phyloP scores from a whole-genome alignment of 2,329 filamentous ascomycete genomes.

The Aspergillus fructus region DNA sequence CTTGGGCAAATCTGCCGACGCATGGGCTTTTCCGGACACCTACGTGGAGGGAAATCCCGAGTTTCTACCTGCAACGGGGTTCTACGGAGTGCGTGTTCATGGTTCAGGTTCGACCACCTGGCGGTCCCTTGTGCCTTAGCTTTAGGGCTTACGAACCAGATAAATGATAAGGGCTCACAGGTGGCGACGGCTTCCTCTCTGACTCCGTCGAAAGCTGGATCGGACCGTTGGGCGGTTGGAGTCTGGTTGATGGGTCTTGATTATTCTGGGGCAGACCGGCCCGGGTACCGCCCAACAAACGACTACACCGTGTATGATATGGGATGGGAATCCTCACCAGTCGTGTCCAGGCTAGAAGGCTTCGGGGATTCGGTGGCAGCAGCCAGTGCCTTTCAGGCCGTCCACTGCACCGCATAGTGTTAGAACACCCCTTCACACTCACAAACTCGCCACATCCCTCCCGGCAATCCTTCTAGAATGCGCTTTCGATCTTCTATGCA shows the following conservation, averaged over 20 bases:
- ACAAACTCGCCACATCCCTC: constrained; percentile 9
- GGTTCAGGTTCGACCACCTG: not conserved
- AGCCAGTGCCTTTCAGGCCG: not conserved
- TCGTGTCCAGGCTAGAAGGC: not conserved
- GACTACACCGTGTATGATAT: not conserved
- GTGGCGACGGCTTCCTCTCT: not conserved
- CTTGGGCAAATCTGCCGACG: constrained; percentile 1
- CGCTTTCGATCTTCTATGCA: constrained; percentile 23
- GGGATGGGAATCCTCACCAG: not conserved
- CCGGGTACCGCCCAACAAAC: constrained; percentile 11
- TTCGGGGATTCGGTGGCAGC: not conserved
- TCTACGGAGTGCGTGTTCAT: no score
- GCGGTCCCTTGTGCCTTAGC: not conserved
- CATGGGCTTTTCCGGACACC: not conserved
- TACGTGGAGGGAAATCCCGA: not conserved
- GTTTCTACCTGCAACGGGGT: not conserved
- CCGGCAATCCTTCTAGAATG: constrained; percentile 21
- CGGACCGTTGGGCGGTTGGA: constrained; percentile 5
- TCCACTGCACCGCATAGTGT: not conserved
- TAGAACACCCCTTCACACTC: not conserved
- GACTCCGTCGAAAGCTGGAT: constrained; percentile 5
- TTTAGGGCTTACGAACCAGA: constrained; percentile 3
- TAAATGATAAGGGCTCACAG: not conserved
- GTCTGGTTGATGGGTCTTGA: constrained; percentile 16
- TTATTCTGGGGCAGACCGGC: constrained; percentile 24